phyloP scores from a whole-genome alignment of 2,329 filamentous ascomycete genomes.

The Phyllosticta citrichinensis region DNA sequence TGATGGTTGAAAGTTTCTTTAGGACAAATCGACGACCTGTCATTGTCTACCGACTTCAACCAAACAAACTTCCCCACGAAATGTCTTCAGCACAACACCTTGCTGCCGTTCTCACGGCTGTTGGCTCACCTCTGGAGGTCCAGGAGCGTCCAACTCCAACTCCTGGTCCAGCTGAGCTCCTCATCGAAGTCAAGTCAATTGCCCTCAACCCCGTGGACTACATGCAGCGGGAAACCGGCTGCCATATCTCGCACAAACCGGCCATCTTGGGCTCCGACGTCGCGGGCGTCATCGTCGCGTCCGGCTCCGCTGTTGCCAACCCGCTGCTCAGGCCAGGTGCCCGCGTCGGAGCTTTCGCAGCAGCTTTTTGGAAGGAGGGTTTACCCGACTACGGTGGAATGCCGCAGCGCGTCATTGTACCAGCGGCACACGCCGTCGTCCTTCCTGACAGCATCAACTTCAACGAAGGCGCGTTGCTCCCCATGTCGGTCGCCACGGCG shows the following conservation, averaged over 20 bases:
- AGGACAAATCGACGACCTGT: not conserved
- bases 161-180: slow-evolving; percentile 37
- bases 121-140: slow-evolving; percentile 24
- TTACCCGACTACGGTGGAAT: slow-evolving; percentile 39
- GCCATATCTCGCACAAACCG: slow-evolving; percentile 34
- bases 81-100: not conserved
- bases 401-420: slow-evolving; percentile 40
- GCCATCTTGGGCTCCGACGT: slow-evolving; percentile 36
- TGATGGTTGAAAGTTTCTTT: not conserved
- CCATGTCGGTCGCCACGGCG: slow-evolving; percentile 49
- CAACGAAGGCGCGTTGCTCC: slow-evolving; percentile 44
- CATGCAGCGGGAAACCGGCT: slow-evolving; percentile 33
- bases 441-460: slow-evolving; percentile 18
- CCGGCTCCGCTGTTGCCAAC: slow-evolving; percentile 30
- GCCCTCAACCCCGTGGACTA: slow-evolving; percentile 41
- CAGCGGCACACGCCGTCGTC: slow-evolving; percentile 12
- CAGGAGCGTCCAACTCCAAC: slow-evolving; percentile 33
- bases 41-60: not conserved
- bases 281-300: slow-evolving; percentile 33
- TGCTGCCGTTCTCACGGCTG: slow-evolving; percentile 5
- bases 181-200: slow-evolving; percentile 38
- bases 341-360: slow-evolving; percentile 16
- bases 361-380: slow-evolving; percentile 44
- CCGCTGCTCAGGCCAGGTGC: slow-evolving; percentile 15
- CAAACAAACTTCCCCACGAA: not conserved